A percentile compares a stretch with the other conserved stretches of the same genome.
Conservation (phyloP, 495 filamentous ascomycete species). For the Hyaloscypha hepaticicola region DNA sequence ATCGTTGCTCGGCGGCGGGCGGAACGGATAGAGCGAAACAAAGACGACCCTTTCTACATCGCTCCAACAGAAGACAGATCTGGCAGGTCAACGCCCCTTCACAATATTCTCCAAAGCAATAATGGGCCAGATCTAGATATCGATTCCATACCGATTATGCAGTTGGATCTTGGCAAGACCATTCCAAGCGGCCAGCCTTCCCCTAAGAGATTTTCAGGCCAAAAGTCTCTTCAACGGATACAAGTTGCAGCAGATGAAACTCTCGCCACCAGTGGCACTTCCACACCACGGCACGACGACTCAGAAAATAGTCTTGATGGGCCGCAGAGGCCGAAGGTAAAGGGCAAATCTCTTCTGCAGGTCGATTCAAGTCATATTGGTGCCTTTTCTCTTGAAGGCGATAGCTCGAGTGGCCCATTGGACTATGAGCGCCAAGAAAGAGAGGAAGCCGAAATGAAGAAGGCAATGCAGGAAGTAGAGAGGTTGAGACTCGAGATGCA, state of each 20-base stretch:
- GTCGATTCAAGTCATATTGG: conserved; percentile 82
- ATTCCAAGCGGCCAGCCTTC: conserved; percentile 26
- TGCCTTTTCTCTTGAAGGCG: conserved; percentile 58
- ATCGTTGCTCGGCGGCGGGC: conserved; percentile 60
- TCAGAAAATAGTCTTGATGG: conserved; percentile 37
- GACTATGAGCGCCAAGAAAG: conserved; percentile 47
- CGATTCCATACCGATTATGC: conserved; percentile 92
- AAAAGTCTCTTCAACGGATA: conserved; percentile 24
- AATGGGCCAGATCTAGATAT: conserved; percentile 80
- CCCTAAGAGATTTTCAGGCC: conserved; percentile 28
- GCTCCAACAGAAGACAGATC: conserved; percentile 48
- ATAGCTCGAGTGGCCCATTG: conserved; percentile 39
- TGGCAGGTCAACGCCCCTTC: conserved; percentile 64
- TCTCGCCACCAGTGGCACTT: conserved; percentile 28
- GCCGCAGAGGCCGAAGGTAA: conserved; percentile 36
- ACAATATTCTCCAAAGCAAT: conserved; percentile 64
- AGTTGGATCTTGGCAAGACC: conserved; percentile 67
- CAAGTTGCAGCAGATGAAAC: conserved; percentile 41
- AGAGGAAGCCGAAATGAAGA: conserved; percentile 79
- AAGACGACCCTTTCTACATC: conserved; percentile 96
- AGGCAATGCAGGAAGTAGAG: conserved; percentile 85
- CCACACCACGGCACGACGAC: conserved; percentile 38
- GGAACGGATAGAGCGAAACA: conserved; percentile 74
- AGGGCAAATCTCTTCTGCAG: conserved; percentile 62
- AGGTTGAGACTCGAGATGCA: conserved; percentile 86